Evolutionary conservation across 768 basidiomycete species (phyloP).

Genomic region (Naematelia encephala): DNA sequence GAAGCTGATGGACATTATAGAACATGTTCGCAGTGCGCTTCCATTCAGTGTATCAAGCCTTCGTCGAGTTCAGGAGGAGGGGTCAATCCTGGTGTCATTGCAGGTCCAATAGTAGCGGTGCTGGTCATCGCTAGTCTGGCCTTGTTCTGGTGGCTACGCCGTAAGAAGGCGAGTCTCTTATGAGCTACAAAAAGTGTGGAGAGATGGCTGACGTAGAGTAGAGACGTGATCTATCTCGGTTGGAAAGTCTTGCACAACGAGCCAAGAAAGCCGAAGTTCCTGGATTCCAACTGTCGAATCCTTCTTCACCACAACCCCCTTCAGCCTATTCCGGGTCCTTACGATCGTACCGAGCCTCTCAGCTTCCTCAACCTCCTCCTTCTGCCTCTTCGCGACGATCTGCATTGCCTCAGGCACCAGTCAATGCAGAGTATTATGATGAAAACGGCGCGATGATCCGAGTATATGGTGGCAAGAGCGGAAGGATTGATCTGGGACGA

Average conservation of each 20-base stretch:
- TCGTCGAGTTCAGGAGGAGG: conserved; percentile 17
- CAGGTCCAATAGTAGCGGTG: conserved; percentile 47
- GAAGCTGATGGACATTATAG: conserved; percentile 15
- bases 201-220: conserved; percentile 14
- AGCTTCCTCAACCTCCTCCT: conserved; percentile 13
- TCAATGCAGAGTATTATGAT: conserved; percentile 33
- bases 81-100: conserved; percentile 47
- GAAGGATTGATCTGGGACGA: conserved; percentile 24
- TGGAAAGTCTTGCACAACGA: conserved; percentile 37
- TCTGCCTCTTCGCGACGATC: conserved; percentile 15
- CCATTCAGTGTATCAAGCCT: conserved; percentile 41
- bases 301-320: conserved; percentile 29
- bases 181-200: too few species aligned
- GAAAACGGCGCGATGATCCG: conserved; percentile 26
- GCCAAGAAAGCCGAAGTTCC: conserved; percentile 46
- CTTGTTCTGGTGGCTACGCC: conserved; percentile 45
- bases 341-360: conserved; percentile 6
- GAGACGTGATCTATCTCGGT: conserved; percentile 41
- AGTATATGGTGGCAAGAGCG: conserved; percentile 26
- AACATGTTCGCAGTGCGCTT: conserved; percentile 46
- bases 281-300: conserved; percentile 45
- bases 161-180: conserved; percentile 42
- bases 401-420: conserved; percentile 19
- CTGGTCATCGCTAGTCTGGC: conserved; percentile 46
- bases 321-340: conserved; percentile 21